Evolutionary conservation across 345 rosid species (phyloP).

Genomic region (Chamaenerion angustifolium): DNA sequence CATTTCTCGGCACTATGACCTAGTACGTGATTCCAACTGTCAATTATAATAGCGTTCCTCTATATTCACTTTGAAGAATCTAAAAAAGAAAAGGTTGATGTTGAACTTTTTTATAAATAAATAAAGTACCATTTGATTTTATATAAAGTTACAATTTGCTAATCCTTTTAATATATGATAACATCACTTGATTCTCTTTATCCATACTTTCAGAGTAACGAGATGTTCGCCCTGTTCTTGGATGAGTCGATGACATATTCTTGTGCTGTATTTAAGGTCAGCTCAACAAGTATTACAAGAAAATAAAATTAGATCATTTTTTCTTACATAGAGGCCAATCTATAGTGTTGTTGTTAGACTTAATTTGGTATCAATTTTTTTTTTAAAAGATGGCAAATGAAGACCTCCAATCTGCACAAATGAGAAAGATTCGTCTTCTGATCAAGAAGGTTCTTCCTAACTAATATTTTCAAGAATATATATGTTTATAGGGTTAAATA

Average conservation of each 20-base stretch:
- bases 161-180: too few species aligned
- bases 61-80: too few species aligned
- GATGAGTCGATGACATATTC: conserved; percentile 91
- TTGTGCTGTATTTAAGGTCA: conserved; percentile 70
- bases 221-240: conserved; percentile 61
- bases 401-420: conserved; percentile 59
- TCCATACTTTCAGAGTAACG: conserved; percentile 49
- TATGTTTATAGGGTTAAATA: too few species aligned
- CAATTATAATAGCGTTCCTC: neutral
- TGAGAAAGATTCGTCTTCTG: conserved; percentile 54
- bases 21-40: conserved; percentile 26
- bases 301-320: too few species aligned
- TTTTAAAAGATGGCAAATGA: conserved; percentile 41
- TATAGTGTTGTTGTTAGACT: neutral
- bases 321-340: too few species aligned
- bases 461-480: too few species aligned
- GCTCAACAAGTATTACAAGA: neutral
- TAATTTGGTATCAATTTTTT: neutral
- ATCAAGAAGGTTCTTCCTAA: conserved; percentile 43
- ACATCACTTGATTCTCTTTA: too few species aligned
- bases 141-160: too few species aligned
- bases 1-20: conserved; percentile 78
- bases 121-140: too few species aligned
- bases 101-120: too few species aligned
- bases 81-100: too few species aligned